phyloP scores from a whole-genome alignment of 345 rosid genomes.

The Nasturtium officinale region DNA sequence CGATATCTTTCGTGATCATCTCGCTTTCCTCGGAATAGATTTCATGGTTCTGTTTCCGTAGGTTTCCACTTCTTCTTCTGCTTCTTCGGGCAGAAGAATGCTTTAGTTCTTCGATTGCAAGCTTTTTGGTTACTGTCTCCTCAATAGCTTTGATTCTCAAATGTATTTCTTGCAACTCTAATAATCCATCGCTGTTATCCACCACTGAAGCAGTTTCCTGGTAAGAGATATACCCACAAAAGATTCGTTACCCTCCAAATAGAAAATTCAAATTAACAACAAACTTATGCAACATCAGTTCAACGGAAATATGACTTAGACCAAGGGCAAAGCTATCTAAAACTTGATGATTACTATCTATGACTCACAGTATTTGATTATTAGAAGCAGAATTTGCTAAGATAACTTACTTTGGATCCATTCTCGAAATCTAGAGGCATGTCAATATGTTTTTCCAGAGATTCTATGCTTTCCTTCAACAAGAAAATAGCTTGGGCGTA shows the following conservation, averaged over 20 bases:
- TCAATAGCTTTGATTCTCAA: slow-evolving; percentile 69
- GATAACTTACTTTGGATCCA: slow-evolving; percentile 55
- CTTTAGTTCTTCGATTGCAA: slow-evolving; percentile 58
- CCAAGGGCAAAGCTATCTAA: slow-evolving; percentile 7
- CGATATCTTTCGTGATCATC: slow-evolving; percentile 85
- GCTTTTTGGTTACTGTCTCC: slow-evolving; percentile 57
- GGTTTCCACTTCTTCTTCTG: slow-evolving; percentile 43
- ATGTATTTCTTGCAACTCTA: slow-evolving; percentile 59
- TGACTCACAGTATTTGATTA: background rate
- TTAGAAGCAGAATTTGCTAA: slow-evolving; percentile 11
- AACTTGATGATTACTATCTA: slow-evolving; percentile 8
- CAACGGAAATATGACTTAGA: background rate
- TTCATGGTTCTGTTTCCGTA: slow-evolving; percentile 52
- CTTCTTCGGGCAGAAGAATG: slow-evolving; percentile 43
- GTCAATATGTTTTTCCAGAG: slow-evolving; percentile 62
- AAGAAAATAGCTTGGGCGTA: slow-evolving; percentile 59
- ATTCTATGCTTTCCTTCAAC: slow-evolving; percentile 58
- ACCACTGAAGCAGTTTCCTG: slow-evolving; percentile 49
- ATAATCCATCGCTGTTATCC: slow-evolving; percentile 32
- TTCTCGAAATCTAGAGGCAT: slow-evolving; percentile 40
- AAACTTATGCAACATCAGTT: slow-evolving; percentile 15
- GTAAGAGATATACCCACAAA: slow-evolving; percentile 20
- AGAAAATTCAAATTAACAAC: slow-evolving; percentile 1
- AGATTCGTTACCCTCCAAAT: background rate
- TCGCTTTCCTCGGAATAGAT: slow-evolving; percentile 55